A percentile compares a stretch with the other conserved stretches of the same genome.
These are phyloP conservation scores for Pigoraptor vietnamica DNA, from an alignment of 78 protist genomes.

Conservation along the genomic window DNA sequence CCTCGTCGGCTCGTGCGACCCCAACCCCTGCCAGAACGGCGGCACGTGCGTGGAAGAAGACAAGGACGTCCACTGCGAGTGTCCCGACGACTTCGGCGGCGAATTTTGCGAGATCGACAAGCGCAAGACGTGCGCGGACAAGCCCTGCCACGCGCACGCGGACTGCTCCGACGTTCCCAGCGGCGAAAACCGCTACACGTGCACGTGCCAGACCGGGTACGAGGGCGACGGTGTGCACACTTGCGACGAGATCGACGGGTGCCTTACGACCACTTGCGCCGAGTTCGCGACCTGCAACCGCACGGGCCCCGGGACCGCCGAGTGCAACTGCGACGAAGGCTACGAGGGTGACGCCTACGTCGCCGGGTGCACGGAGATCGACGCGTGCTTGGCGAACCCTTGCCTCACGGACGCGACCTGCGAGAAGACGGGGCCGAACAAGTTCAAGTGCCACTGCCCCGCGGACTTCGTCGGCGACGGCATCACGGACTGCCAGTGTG, in stretches of 20 bases:
- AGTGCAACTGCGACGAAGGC: background rate
- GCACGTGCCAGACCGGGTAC: background rate
- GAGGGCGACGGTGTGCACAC: background rate
- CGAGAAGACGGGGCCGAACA: background rate
- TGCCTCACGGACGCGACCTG: background rate
- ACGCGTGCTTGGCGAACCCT: background rate
- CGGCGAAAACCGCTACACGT: background rate
- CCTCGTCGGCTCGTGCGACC: background rate
- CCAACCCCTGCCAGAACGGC: conserved; percentile 1
- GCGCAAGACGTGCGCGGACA: background rate
- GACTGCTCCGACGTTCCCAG: background rate
- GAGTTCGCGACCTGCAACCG: background rate
- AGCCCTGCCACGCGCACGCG: background rate
- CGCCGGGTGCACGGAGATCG: background rate
- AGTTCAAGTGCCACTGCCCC: background rate
- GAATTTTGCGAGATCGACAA: background rate
- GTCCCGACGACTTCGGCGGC: background rate
- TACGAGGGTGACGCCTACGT: background rate
- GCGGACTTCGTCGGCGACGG: background rate
- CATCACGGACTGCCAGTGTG: background rate
- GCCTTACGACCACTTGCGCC: background rate
- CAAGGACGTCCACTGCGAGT: background rate
- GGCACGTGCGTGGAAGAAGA: background rate
- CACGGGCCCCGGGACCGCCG: background rate
- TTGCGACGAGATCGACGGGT: background rate